Evolutionary conservation across 768 basidiomycete genomes (phyloP).

Genomic region (Flagelloscypha sp.): DNA sequence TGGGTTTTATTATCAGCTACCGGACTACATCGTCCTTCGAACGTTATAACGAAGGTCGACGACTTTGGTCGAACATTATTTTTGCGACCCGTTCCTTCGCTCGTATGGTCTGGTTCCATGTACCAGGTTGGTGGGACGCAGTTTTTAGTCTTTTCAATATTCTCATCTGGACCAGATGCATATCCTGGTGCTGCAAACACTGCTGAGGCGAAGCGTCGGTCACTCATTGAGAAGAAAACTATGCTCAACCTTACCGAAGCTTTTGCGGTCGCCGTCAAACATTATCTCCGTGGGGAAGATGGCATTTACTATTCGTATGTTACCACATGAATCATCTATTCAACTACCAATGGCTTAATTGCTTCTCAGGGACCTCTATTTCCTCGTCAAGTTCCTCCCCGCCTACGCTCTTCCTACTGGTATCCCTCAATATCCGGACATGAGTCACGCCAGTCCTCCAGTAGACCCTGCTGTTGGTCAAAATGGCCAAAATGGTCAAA

Average conservation of each 20-base stretch:
- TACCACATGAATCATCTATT: conserved; percentile 19
- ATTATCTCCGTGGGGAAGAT: conserved; percentile 56
- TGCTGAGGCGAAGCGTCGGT: conserved; percentile 33
- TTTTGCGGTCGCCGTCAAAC: conserved; percentile 58
- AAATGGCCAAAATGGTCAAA: too few species aligned
- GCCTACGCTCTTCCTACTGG: conserved; percentile 49
- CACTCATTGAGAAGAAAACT: conserved; percentile 60
- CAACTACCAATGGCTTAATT: background rate
- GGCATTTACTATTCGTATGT: conserved; percentile 17
- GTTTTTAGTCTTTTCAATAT: conserved; percentile 1
- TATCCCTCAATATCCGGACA: conserved; percentile 30
- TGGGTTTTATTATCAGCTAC: conserved; percentile 70
- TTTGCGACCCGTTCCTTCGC: conserved; percentile 48
- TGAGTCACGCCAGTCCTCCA: too few species aligned
- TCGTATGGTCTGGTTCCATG: conserved; percentile 60
- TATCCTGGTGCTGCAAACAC: conserved; percentile 23
- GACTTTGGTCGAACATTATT: conserved; percentile 63
- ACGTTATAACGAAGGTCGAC: conserved; percentile 67
- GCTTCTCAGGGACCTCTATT: conserved; percentile 46
- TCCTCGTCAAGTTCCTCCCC: conserved; percentile 67
- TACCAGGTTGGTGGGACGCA: conserved; percentile 35
- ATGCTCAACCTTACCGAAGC: conserved; percentile 61
- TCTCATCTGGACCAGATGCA: conserved; percentile 14
- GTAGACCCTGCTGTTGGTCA: too few species aligned
- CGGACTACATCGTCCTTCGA: conserved; percentile 67